Evolutionary conservation across 805 yeast genomes (phyloP).

Genomic region (Blastobotrys peoriensis): DNA sequence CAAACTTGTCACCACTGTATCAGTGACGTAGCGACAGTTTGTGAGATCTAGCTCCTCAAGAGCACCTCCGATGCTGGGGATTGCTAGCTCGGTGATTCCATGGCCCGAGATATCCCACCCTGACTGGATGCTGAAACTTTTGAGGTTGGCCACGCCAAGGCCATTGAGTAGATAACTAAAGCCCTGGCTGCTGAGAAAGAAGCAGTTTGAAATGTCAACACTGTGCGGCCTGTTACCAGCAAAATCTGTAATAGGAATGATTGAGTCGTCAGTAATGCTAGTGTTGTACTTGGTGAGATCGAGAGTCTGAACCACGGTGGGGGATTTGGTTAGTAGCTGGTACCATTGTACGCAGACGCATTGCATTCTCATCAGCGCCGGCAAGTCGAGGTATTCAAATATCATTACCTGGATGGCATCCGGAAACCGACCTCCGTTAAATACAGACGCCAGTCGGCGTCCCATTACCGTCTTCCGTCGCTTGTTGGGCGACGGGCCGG

Average conservation of each 20-base stretch:
- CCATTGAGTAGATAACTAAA: constrained; percentile 66
- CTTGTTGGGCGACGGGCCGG: constrained; percentile 9
- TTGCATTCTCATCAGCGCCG: constrained; percentile 54
- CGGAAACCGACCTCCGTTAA: constrained; percentile 54
- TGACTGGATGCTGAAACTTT: constrained; percentile 53
- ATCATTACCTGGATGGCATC: constrained; percentile 51
- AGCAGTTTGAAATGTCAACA: constrained; percentile 65
- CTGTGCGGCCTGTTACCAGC: constrained; percentile 61
- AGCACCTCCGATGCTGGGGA: constrained; percentile 54
- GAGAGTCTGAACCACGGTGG: constrained; percentile 43
- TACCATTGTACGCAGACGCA: constrained; percentile 63
- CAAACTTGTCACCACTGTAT: constrained; percentile 63
- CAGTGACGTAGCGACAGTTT: constrained; percentile 68
- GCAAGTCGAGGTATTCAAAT: constrained; percentile 48
- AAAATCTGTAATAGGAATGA: constrained; percentile 57
- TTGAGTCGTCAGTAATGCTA: constrained; percentile 49
- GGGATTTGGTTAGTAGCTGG: constrained; percentile 53
- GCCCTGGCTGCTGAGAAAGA: constrained; percentile 71
- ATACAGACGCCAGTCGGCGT: constrained; percentile 48
- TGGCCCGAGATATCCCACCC: constrained; percentile 75
- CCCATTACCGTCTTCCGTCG: constrained; percentile 3
- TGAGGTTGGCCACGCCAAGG: constrained; percentile 60
- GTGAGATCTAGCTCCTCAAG: constrained; percentile 59
- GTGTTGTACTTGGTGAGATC: constrained; percentile 62
- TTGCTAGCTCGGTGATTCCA: constrained; percentile 75